Conservation (phyloP, 352 stramenopile genomes). For the Globisporangium nagaii region DNA sequence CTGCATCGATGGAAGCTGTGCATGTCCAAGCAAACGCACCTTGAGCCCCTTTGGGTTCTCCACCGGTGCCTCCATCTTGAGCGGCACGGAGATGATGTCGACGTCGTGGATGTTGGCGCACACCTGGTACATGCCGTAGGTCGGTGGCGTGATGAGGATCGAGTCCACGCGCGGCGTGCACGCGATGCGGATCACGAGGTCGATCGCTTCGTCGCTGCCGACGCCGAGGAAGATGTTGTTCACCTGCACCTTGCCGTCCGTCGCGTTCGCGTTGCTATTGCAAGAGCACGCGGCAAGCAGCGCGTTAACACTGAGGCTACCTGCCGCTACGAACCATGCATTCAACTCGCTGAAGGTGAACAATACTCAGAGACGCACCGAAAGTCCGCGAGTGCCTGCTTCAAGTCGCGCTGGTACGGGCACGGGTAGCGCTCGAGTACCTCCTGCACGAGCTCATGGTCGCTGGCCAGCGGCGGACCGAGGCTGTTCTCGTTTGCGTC, state of each 20-base stretch:
- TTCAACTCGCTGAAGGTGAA: no score
- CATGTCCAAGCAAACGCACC: constrained; percentile 7
- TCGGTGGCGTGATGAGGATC: constrained; percentile 96
- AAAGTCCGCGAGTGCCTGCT: constrained; percentile 86
- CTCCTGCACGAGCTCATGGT: constrained; percentile 61
- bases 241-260: constrained; percentile 50
- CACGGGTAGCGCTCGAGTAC: constrained; percentile 94
- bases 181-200: constrained; percentile 97
- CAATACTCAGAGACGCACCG: constrained; percentile 23
- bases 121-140: constrained; percentile 99
- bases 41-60: constrained; percentile 69
- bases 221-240: constrained; percentile 98
- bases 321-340: no score
- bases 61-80: constrained; percentile 63
- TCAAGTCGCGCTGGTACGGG: constrained; percentile 93
- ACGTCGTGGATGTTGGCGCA: constrained; percentile 98
- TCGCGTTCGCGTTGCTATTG: constrained; percentile 40
- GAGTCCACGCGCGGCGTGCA: constrained; percentile 91
- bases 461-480: constrained; percentile 80
- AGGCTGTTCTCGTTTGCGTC: constrained; percentile 99
- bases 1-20: no score
- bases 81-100: constrained; percentile 88
- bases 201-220: constrained; percentile 97
- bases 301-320: no score
- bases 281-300: no score